A percentile compares a stretch with the other conserved stretches of the same genome.
These are phyloP conservation scores for Cladosporium sp. DNA, from an alignment of 2,329 filamentous ascomycete genomes.

Conservation along the genomic window DNA sequence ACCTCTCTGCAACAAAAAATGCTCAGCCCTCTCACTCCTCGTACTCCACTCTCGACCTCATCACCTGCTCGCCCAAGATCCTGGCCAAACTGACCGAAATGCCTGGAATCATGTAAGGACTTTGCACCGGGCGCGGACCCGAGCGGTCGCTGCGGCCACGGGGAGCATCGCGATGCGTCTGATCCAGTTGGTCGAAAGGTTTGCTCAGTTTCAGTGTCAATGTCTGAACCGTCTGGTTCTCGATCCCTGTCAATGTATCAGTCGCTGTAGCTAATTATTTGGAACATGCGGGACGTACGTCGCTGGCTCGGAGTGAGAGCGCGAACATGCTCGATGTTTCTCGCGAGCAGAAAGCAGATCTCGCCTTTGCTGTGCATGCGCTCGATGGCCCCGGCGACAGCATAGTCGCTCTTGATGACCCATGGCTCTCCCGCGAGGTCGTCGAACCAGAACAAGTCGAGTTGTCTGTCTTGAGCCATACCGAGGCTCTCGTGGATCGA, in stretches of 20 bases:
- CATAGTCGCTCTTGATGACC: not conserved
- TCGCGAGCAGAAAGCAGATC: slow-evolving; percentile 3
- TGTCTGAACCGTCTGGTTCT: not conserved
- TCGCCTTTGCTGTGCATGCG: not conserved
- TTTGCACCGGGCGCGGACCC: not conserved
- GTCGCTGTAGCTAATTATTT: not conserved
- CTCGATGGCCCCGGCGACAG: slow-evolving; percentile 1
- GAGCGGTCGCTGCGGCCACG: no score
- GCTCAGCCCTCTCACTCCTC: not conserved
- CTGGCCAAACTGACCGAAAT: not conserved
- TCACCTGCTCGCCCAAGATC: not conserved
- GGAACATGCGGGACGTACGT: not conserved
- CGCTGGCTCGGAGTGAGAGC: not conserved
- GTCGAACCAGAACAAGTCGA: slow-evolving; percentile 2
- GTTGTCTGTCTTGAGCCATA: not conserved
- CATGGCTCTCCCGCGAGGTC: not conserved
- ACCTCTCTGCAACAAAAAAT: no score
- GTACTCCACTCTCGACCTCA: not conserved
- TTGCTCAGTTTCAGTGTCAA: not conserved
- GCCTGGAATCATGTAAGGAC: not conserved
- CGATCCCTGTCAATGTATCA: not conserved
- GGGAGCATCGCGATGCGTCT: not conserved
- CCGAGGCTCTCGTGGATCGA: not conserved
- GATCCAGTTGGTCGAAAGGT: not conserved
- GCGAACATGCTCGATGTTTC: not conserved